Percentiles rank a stretch among this genome's conserved stretches.
These are phyloP conservation scores for Chlorella sp. DNA, from an alignment of 139 green algal genomes.

Conservation along the genomic window DNA sequence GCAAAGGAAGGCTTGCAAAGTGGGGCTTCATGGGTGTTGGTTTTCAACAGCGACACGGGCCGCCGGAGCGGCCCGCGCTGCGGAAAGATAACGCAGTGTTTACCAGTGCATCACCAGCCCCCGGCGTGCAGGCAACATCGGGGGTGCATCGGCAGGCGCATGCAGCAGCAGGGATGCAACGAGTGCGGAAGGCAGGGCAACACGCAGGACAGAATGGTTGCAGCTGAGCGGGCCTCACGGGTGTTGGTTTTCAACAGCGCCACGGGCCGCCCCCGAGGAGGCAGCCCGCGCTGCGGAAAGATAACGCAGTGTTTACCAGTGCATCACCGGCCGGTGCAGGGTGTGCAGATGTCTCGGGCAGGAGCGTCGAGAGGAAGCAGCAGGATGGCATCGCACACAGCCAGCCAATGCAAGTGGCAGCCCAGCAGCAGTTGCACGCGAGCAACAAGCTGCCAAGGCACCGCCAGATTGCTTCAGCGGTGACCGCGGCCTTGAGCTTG, in stretches of 20 bases:
- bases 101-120: conserved; percentile 5
- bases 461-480: no score
- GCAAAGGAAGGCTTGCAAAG: background rate
- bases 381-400: no score
- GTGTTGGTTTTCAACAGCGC: conserved; percentile 9
- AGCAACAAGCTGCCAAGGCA: no score
- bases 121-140: no score
- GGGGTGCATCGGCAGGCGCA: no score
- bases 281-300: background rate
- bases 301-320: conserved; percentile 25
- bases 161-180: background rate
- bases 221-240: background rate
- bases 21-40: background rate
- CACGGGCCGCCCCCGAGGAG: background rate
- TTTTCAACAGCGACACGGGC: background rate
- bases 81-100: conserved; percentile 30
- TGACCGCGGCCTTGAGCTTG: no score
- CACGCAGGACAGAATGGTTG: background rate
- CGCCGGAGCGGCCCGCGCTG: background rate
- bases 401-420: no score
- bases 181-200: no score
- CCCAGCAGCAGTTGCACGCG: no score
- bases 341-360: no score
- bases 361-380: no score
- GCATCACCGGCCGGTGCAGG: background rate